Evolutionary conservation across 495 filamentous ascomycete genomes (phyloP).

Genomic region (Talaromyces thailandensis): DNA sequence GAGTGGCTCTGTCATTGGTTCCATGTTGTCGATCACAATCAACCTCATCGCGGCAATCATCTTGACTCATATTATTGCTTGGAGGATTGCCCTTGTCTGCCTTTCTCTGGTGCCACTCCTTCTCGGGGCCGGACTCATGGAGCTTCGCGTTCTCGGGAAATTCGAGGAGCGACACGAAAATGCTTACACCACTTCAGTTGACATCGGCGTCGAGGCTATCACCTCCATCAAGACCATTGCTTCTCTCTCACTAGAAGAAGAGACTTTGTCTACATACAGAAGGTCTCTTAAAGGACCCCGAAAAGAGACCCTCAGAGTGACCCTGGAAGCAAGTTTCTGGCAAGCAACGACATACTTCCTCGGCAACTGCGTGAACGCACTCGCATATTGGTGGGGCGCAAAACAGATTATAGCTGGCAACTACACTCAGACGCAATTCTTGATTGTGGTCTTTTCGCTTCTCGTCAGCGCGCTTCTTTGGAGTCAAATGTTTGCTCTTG

Average conservation of each 20-base stretch:
- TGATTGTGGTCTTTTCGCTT: conserved; percentile 52
- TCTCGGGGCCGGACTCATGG: conserved; percentile 40
- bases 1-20: conserved; percentile 33
- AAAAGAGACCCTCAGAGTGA: conserved; percentile 39
- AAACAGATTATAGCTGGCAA: conserved; percentile 47
- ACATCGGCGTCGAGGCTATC: conserved; percentile 43
- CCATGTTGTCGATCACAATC: conserved; percentile 36
- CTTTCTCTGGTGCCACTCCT: conserved; percentile 32
- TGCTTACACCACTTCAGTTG: conserved; percentile 40
- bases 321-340: conserved; percentile 39
- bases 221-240: conserved; percentile 46
- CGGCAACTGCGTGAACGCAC: conserved; percentile 47
- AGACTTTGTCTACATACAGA: conserved; percentile 28
- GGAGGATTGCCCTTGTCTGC: conserved; percentile 32
- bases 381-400: conserved; percentile 66
- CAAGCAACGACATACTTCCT: conserved; percentile 46
- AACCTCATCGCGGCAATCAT: conserved; percentile 36
- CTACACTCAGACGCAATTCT: conserved; percentile 52
- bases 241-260: conserved; percentile 38
- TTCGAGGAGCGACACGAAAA: conserved; percentile 53
- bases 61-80: conserved; percentile 33
- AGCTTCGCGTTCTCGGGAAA: conserved; percentile 38
- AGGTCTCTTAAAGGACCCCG: conserved; percentile 30
- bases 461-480: conserved; percentile 51
- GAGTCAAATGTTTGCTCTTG: conserved; percentile 59